Evolutionary conservation across 1,284 basidiomycete genomes (phyloP), one percentile per base, ranked within the genome.

Genomic region (Cutaneotrichosporon cyanovorans): DNA sequence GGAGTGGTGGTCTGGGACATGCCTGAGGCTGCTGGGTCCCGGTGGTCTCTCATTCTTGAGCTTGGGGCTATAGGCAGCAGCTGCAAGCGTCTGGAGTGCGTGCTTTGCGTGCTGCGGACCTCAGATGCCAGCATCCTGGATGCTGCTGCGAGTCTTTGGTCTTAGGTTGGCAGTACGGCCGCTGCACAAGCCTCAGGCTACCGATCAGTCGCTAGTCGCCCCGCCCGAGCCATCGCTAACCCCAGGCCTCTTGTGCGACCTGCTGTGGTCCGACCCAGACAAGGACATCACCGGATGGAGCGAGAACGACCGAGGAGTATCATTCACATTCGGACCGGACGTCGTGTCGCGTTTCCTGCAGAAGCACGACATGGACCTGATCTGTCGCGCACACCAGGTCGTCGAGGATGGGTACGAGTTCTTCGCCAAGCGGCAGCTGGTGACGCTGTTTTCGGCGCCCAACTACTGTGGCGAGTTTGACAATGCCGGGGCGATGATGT

Each of bases 401-500:
- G 93, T 98, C 43, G 93, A 98, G 71, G 93, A 98, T 61, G 93
- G 93, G 22, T 98, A 97, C 73, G 93, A 98, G 72, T 98, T 98
- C 75, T 98, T 97, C 65, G 92, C 92, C 45, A 96, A 97, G 74
- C 80, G 93, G 59, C 91, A 95, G 75, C 74, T 98, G 57, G 93
- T 98, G 58, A 98, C 93, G 16, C 74, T 98, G 37, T 98, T 98
- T 77, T 93, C 88, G 15, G 93, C 93, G 48, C 95, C 93, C 51
- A 97, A 96, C 78, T 95, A 96, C 69, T 95, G 89, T 68, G 90
- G 89, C 63, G 89, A 95, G 76, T 98, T 98, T 66, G 95, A 98
- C 74, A 98, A 98, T 69, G 92, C 92, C 15, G 93, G 93, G 34
- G 93, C 93, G 22, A 97, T 98, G 93, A 98, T 98, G 95, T 92